Evolutionary conservation across 2,329 filamentous ascomycete genomes (phyloP).

Genomic region (Pyricularia pennisetigena): DNA sequence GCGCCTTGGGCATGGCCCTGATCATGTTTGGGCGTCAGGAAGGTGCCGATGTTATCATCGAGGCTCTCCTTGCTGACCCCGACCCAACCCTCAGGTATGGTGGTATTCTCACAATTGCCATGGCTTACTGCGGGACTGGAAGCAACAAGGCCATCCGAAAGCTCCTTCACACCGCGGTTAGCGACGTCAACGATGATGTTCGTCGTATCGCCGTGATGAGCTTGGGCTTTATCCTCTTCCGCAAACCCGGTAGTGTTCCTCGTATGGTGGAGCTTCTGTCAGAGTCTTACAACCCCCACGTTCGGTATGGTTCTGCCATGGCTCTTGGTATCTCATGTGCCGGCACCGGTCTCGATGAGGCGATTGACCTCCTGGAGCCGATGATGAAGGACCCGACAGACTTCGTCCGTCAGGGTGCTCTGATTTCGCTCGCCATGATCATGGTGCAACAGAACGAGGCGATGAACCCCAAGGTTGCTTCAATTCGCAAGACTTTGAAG

Average conservation of each 20-base stretch:
- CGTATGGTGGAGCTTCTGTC: constrained; percentile 98
- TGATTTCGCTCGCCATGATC: constrained; percentile 94
- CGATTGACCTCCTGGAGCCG: constrained; percentile 90
- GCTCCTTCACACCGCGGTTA: constrained; percentile 90
- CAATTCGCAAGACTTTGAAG: constrained; percentile 84
- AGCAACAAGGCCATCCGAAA: constrained; percentile 98
- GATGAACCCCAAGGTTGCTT: constrained; percentile 93
- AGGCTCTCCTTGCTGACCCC: constrained; percentile 83
- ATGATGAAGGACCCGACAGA: constrained; percentile 99
- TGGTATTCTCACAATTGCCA: constrained; percentile 95
- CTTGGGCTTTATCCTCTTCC: constrained; percentile 95
- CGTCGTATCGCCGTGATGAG: constrained; percentile 95
- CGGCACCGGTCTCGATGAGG: constrained; percentile 89
- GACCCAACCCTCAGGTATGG: constrained; percentile 92
- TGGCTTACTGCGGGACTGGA: constrained; percentile 93
- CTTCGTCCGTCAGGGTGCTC: constrained; percentile 91
- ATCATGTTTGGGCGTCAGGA: constrained; percentile 98
- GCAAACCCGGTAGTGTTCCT: constrained; percentile 92
- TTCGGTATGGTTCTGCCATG: constrained; percentile 96
- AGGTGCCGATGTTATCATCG: constrained; percentile 87
- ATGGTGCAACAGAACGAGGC: constrained; percentile 98
- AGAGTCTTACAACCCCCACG: constrained; percentile 97
- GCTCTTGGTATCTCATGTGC: constrained; percentile 96
- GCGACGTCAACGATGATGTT: constrained; percentile 96
- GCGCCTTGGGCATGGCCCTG: constrained; percentile 91